Conservation (phyloP, 1,139 yeast species). For the Arxiozyma slooffiae region DNA sequence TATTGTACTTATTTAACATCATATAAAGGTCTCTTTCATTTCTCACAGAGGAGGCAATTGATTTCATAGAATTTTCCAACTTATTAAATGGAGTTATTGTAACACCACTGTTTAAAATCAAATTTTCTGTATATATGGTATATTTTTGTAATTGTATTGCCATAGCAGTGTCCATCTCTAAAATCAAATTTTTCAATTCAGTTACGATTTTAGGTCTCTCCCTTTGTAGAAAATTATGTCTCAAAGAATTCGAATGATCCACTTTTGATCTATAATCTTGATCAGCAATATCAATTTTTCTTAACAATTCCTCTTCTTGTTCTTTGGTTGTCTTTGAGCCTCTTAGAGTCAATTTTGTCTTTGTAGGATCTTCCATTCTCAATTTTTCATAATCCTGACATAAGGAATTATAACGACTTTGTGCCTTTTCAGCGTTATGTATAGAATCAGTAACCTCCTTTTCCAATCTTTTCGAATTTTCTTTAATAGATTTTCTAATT, state of each 20-base stretch:
- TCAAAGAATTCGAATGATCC: conserved; percentile 56
- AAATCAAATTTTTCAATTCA: conserved; percentile 63
- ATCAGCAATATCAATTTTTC: conserved; percentile 77
- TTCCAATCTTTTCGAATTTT: conserved; percentile 71
- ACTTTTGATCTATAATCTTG: conserved; percentile 76
- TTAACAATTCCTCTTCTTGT: conserved; percentile 81
- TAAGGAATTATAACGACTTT: conserved; percentile 63
- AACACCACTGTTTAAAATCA: conserved; percentile 76
- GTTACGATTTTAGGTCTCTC: conserved; percentile 73
- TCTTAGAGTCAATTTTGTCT: conserved; percentile 67
- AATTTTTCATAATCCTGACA: conserved; percentile 83
- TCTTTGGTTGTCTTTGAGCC: conserved; percentile 72
- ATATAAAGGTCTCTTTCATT: conserved; percentile 74
- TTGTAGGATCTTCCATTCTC: conserved; percentile 71
- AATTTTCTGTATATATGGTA: conserved; percentile 77
- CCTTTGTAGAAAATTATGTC: conserved; percentile 60
- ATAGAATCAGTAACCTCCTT: conserved; percentile 79
- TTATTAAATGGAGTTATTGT: conserved; percentile 59
- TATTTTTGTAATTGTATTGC: conserved; percentile 81
- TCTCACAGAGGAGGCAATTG: conserved; percentile 65
- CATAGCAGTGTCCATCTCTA: conserved; percentile 83
- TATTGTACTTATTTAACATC: conserved; percentile 46
- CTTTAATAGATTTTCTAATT: conserved; percentile 67
- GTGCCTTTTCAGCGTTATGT: conserved; percentile 78
- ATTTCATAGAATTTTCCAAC: conserved; percentile 54